Base-by-base conservation (phyloP, 2,329 filamentous ascomycete genomes). In the Talaromyces sp. region DNA sequence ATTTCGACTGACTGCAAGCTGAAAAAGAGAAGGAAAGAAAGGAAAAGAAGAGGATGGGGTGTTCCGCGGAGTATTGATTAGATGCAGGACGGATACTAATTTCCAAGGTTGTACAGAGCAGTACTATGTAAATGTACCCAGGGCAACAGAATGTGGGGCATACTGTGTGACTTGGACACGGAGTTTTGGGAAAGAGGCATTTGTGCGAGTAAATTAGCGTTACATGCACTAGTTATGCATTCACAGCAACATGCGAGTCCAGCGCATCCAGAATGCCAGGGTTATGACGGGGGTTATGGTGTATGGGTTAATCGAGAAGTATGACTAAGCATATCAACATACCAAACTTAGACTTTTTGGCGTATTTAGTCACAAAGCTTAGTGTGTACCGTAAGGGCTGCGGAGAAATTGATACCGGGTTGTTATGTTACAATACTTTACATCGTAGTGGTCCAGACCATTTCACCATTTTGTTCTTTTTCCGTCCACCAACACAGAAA, bases 171-270 rank as follows among this genome's bases (percentile, higher is more conserved):
- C 46, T 58, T 58, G 7, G 49, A 31, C 46, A 58, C 35, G 32
- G 17, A 58, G 49, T 41, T 29, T 26, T 53, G 43, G 31, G 56
- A 52, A 52, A 58, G 24, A 58, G 49, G 50, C 21, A 58, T n/a
- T 52, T 53, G 56, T 21, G 10, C 32, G 31, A 53, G 35, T 53
- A 53, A 53, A 46, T 52, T 58, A 58, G 56, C 19, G 49, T 53
- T 53, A 50, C 56, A 58, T 58, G 49, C 56, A 58, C 49, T 58
- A 58, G 17, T 58, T 53, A 58, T 43, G 49, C 46, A 58, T 58
- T 58, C 55, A 49, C 41, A 31, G 43, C 27, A 27, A 24, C 17
- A 51, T 41, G n/a, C 21, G 46, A 21, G 19, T 58, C 21, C 56
- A 43, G 3, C 43, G 13, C 21, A 24, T 24, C 19, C 17, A 38